Base-by-base conservation (phyloP, 495 filamentous ascomycete species). In the Hyaloscypha variabilis region DNA sequence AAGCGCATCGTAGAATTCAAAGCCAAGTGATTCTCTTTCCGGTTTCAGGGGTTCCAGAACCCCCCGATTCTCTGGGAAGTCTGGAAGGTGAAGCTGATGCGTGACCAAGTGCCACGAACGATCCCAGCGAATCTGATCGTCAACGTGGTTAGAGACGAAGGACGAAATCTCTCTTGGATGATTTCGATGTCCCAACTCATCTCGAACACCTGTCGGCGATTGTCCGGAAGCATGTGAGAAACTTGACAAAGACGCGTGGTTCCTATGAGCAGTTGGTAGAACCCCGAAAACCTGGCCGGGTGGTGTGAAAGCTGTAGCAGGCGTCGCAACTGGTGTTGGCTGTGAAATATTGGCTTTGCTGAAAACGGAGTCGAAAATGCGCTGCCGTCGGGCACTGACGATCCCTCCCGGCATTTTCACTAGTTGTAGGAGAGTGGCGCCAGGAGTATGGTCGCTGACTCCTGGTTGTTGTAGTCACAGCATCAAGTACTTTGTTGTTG, bases 81-180 rank as follows among this genome's bases (percentile, higher is more conserved):
- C 77, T 53, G 77, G 65, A 3, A 92, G 75, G 6, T 79, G 74
- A 19, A 94, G 82, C 54, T 83, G 85, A 42, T 79, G 77, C 13
- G 88, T 91, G 53, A 88, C 89, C 2, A 81, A 75, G 71, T 85
- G 84, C 89, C 91, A 92, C 42, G 90, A 86, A 60, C 84, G 81
- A 67, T 90, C 84, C 83, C 87, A 92, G 60, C 75, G 75, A 60
- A 81, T 77, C 71, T 89, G 87, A 63, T 91, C 85, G 49, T 75
- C 69, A 8, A 67, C 59, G 51, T 69, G 67, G 21, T 54, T 51
- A 21, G 65, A 68, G 14, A 52, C 58, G 29, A 34, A 56, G 10
- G 28, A 3, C 1, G 49, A 28, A 51, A 49, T 49, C 19, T 54
- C 29, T 23, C 34, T 24, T 42, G 56, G 42, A 49, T 36, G 51